Conservation (phyloP, 768 basidiomycete genomes). For the Xanthoconium stramineum region DNA sequence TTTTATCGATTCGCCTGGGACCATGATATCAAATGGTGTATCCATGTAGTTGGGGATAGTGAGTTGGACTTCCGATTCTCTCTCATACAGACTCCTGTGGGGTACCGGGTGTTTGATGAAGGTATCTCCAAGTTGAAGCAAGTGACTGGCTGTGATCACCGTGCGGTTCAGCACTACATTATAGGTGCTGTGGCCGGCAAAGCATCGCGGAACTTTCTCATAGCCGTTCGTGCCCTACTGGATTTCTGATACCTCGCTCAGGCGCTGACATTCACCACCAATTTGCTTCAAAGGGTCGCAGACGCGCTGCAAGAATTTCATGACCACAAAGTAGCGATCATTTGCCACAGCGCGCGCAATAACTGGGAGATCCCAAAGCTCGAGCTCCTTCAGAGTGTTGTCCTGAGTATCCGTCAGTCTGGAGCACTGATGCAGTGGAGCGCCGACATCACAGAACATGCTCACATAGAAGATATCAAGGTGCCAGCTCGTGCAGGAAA, state of each 20-base stretch:
- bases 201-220: not conserved
- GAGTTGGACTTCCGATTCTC: not conserved
- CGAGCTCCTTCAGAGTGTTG: not conserved
- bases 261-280: too few relatives aligned
- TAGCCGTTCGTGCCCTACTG: too few relatives aligned
- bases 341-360: too few relatives aligned
- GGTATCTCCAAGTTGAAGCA: too few relatives aligned
- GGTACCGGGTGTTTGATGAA: not conserved
- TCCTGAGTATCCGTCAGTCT: not conserved
- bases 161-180: too few relatives aligned
- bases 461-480: not conserved
- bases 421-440: not conserved
- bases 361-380: not conserved
- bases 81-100: not conserved
- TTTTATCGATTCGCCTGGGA: not conserved
- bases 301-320: too few relatives aligned
- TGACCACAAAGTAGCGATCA: too few relatives aligned
- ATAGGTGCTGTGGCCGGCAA: not conserved
- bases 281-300: too few relatives aligned
- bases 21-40: not conserved
- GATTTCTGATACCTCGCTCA: not conserved
- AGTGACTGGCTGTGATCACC: too few relatives aligned
- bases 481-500: not conserved
- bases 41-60: not conserved
- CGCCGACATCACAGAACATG: too few relatives aligned